Base-by-base conservation (phyloP, 1,284 basidiomycete genomes). In the Neonothopanus nambi region DNA sequence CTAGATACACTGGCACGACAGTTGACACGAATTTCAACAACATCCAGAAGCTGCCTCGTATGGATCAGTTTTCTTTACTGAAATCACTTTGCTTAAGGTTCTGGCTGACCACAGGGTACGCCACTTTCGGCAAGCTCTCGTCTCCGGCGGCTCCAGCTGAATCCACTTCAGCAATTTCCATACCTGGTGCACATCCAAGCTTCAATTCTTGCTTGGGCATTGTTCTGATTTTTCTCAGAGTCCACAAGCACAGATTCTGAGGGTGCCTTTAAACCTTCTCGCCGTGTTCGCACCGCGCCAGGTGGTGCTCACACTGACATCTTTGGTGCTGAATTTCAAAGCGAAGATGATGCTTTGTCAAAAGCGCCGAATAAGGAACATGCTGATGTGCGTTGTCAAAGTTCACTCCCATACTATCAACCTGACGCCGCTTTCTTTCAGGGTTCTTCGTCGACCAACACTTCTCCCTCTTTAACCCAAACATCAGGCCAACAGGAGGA, bases 21-120 rank as follows among this genome's bases (percentile, higher is more conserved):
- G 82, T 89, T 39, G 87, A 89, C 63, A 79, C 87, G 38, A 86
- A 86, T 67, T 85, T 86, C 61, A 70, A 70, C 48, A 88, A 85
- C 62, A 84, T 89, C 43, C 74, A 77, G 60, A 89, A 89, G 65
- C 75, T 89, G 39, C 87, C 87, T 23, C 77, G 87, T 88, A 73
- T 33, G 76, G 67, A 18, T 30, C 36, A 11, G 46, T 47, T 20
- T 23, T 30, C n/a, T 36, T 45, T 33, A 3, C 4, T 11, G 30
- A 33, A 3, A 9, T 8, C 9, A 33, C 30, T 3, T 33, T 33
- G 30, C 8, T 33, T 13, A 33, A 4, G n/a, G 17, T 39, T 11
- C 43, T 18, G 13, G 42, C 26, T 21, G 36, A 18, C 6, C 47
- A 26, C 59, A 85, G 84, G 75, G 54, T 86, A 84, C 61, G 83